phyloP scores from a whole-genome alignment of 1,139 yeast genomes.

The Candida labiduridarum region DNA sequence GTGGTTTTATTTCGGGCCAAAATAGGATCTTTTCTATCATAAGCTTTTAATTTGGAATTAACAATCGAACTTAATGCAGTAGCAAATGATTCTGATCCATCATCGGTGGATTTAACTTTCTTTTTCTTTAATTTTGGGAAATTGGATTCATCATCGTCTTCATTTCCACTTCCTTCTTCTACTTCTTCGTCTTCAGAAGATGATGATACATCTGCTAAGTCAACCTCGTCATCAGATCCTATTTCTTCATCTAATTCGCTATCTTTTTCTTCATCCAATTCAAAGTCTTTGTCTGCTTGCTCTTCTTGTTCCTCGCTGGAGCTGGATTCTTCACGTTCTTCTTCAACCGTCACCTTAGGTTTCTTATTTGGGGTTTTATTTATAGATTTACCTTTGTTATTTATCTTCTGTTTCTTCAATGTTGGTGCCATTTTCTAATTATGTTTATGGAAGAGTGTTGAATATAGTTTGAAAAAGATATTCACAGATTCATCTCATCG shows the following conservation, averaged over 20 bases:
- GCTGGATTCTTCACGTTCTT: slow-evolving; percentile 1
- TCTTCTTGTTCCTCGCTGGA: slow-evolving; percentile 4
- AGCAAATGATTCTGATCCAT: slow-evolving; percentile 76
- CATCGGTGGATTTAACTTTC: slow-evolving; percentile 53
- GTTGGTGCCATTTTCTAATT: slow-evolving; percentile 9
- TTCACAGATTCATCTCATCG: slow-evolving; percentile 1
- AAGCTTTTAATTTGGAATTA: slow-evolving; percentile 84
- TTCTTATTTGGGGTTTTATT: slow-evolving; percentile 7
- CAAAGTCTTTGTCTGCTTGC: slow-evolving; percentile 14
- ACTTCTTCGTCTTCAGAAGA: slow-evolving; percentile 17
- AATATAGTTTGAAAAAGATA: not conserved
- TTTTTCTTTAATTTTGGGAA: slow-evolving; percentile 50
- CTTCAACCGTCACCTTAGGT: slow-evolving; percentile 6
- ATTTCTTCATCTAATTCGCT: slow-evolving; percentile 15
- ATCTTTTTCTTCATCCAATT: slow-evolving; percentile 11
- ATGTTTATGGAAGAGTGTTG: not conserved
- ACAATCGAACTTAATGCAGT: slow-evolving; percentile 82
- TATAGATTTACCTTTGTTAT: slow-evolving; percentile 10
- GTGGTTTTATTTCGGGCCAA: slow-evolving; percentile 75
- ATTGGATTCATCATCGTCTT: slow-evolving; percentile 35
- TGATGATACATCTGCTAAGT: slow-evolving; percentile 18
- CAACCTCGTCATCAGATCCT: slow-evolving; percentile 19
- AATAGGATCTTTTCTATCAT: slow-evolving; percentile 86
- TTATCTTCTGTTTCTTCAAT: slow-evolving; percentile 14
- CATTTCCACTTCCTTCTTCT: slow-evolving; percentile 25